Percentiles rank a stretch among this genome's conserved stretches.
These are phyloP conservation scores for Pistacia integerrima DNA, from an alignment of 345 rosid species.

Conservation along the genomic window DNA sequence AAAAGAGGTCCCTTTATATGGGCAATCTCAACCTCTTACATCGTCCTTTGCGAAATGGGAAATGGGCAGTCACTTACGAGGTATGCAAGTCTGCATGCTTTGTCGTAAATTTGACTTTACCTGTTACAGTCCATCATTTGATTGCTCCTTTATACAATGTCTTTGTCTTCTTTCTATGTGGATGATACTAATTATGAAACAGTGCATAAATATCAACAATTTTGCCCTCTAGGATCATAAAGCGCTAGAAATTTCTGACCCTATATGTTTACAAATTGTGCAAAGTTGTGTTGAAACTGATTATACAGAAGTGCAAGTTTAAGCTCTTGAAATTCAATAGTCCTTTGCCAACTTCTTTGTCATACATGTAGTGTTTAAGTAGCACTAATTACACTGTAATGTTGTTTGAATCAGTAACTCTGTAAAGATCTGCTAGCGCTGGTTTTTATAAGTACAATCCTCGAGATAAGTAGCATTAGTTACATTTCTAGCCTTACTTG, in stretches of 20 bases:
- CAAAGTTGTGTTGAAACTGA: not conserved
- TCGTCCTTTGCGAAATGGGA: conserved; percentile 89
- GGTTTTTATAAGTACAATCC: not conserved
- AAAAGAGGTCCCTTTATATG: conserved; percentile 81
- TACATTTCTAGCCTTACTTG: not conserved
- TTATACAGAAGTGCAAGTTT: not conserved
- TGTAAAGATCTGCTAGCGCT: not conserved
- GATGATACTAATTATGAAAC: not conserved
- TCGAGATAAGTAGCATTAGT: not conserved
- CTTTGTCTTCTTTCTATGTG: not conserved
- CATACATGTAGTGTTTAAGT: not conserved
- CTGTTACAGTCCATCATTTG: not conserved
- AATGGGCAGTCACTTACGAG: conserved; percentile 97
- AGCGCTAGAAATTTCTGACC: not conserved
- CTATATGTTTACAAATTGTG: not conserved
- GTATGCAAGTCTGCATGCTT: conserved; percentile 41
- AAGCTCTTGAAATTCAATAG: not conserved
- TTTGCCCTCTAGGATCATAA: not conserved
- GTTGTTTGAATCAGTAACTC: not conserved
- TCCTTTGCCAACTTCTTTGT: not conserved
- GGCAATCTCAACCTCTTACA: conserved; percentile 94
- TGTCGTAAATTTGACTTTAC: conserved; percentile 11
- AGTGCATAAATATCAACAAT: not conserved
- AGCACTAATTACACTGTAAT: not conserved
- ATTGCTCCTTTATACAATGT: not conserved